phyloP scores from a whole-genome alignment of 2,329 filamentous ascomycete species.

The Alternaria gansuensis region DNA sequence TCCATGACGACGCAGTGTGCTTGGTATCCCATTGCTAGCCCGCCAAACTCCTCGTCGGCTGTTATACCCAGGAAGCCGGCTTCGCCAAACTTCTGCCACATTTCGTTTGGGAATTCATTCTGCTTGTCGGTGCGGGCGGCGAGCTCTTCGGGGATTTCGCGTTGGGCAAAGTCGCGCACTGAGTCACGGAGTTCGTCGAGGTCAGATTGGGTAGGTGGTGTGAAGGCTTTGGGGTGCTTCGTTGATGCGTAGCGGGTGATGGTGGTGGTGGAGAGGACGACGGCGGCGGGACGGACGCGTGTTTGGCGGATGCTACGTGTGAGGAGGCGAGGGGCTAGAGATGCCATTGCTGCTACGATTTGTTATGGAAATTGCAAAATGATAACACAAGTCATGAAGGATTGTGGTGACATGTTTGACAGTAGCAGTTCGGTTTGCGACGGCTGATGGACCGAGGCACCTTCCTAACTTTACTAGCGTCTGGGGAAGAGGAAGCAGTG shows the following conservation, averaged over 20 bases:
- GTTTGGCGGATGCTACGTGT: constrained; percentile 52
- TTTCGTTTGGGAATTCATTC: constrained; percentile 87
- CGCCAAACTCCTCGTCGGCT: constrained; percentile 90
- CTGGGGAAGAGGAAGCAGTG: constrained; percentile 32
- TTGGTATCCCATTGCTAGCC: constrained; percentile 92
- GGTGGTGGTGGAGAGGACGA: constrained; percentile 23
- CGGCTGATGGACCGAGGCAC: constrained; percentile 41
- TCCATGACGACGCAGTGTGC: constrained; percentile 96
- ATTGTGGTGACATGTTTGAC: constrained; percentile 19
- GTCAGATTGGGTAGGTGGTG: constrained; percentile 74
- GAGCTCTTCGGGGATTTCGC: constrained; percentile 85
- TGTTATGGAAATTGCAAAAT: not conserved
- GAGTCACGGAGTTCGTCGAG: constrained; percentile 81
- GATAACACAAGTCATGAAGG: not conserved
- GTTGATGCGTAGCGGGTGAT: constrained; percentile 66
- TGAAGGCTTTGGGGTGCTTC: constrained; percentile 74
- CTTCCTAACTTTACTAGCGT: constrained; percentile 21
- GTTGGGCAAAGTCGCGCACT: constrained; percentile 85
- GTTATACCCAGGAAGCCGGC: constrained; percentile 93
- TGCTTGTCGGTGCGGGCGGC: constrained; percentile 82
- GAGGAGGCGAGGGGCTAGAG: constrained; percentile 48
- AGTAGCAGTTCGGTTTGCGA: constrained; percentile 26
- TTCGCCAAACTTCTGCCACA: constrained; percentile 94
- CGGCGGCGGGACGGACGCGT: constrained; percentile 24
- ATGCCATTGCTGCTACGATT: constrained; percentile 42